Conservation (phyloP, 1,284 basidiomycete species). For the Ganoderma multipileum region DNA sequence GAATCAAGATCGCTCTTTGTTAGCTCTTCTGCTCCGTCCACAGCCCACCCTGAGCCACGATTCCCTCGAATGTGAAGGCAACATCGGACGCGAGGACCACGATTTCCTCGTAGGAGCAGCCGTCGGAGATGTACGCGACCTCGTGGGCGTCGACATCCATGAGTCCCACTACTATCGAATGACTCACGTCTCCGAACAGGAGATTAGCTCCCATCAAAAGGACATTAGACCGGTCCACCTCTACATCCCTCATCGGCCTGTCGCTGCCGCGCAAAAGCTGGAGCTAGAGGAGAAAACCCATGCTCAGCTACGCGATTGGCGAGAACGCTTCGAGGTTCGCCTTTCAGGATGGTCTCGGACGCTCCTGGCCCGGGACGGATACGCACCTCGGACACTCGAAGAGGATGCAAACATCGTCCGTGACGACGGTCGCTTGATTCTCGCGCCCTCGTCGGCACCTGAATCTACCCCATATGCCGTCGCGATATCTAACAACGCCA, state of each 20-base stretch:
- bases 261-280: not conserved
- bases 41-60: too few species aligned
- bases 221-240: not conserved
- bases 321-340: conserved; percentile 16
- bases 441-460: not conserved
- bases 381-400: not conserved
- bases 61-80: too few species aligned
- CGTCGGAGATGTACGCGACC: conserved; percentile 8
- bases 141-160: conserved; percentile 13
- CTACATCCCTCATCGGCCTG: conserved; percentile 4
- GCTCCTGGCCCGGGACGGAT: conserved; percentile 8
- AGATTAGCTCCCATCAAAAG: conserved; percentile 13
- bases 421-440: not conserved
- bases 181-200: not conserved
- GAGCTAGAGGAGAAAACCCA: conserved; percentile 11
- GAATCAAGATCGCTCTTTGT: not conserved
- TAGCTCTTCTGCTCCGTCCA: conserved; percentile 18
- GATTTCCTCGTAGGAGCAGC: conserved; percentile 17
- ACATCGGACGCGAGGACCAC: too few species aligned
- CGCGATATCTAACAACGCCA: not conserved
- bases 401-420: conserved; percentile 3
- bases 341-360: conserved; percentile 15
- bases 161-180: not conserved
- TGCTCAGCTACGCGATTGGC: conserved; percentile 4
- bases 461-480: not conserved